These are phyloP conservation scores for Melaleuca alternifolia DNA, from an alignment of 345 rosid genomes.

Conservation along the genomic window DNA sequence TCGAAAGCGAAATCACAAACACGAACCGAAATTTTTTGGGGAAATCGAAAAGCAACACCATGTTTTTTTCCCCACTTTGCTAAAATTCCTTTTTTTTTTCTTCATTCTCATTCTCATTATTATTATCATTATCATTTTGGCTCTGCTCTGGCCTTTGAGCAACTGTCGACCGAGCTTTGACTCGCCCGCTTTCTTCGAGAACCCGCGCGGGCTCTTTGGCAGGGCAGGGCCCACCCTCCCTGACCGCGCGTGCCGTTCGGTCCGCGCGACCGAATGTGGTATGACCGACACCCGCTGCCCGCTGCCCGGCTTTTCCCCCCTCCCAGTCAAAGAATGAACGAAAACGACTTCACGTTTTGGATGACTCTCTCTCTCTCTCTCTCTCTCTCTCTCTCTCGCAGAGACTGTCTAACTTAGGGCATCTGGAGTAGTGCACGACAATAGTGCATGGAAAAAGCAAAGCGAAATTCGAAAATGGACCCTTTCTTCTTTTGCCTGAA, in stretches of 20 bases:
- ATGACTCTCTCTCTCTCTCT: not conserved
- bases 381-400: not conserved
- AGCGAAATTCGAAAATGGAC: not conserved
- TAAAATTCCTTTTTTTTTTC: not conserved
- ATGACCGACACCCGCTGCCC: not conserved
- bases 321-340: not conserved
- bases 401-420: not conserved
- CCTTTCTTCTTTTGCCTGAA: not conserved
- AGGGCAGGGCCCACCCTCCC: not conserved
- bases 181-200: not conserved
- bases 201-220: not conserved
- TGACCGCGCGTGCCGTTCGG: slow-evolving; percentile 84
- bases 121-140: not conserved
- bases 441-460: not conserved
- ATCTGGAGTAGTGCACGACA: not conserved
- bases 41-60: not conserved
- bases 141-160: not conserved
- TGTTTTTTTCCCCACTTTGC: slow-evolving; percentile 2
- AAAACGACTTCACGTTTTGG: not conserved
- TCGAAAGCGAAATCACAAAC: slow-evolving; percentile 18
- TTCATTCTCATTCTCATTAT: too few relatives aligned
- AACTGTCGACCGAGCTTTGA: not conserved
- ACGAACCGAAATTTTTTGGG: not conserved
- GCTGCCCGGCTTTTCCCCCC: not conserved
- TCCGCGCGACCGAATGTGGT: slow-evolving; percentile 16